Conservation (phyloP, 345 rosid species). For the Xanthoceras sorbifolium region DNA sequence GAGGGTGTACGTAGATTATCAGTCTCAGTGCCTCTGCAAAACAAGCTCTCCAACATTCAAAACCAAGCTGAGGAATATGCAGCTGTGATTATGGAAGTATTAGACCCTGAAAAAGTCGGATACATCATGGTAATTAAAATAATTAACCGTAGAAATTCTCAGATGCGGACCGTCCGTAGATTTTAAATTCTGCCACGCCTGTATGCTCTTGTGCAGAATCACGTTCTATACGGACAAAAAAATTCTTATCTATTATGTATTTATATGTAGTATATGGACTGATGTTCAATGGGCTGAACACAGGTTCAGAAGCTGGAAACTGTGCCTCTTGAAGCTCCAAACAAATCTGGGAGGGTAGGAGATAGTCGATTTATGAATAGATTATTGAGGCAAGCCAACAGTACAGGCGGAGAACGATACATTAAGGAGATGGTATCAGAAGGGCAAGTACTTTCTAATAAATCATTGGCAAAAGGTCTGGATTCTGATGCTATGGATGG, state of each 20-base stretch:
- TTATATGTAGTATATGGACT: background rate
- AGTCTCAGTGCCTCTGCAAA: constrained; percentile 85
- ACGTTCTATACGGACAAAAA: no score
- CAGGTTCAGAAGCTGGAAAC: constrained; percentile 75
- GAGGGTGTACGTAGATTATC: constrained; percentile 61
- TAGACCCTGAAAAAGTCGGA: constrained; percentile 75
- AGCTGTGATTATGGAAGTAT: constrained; percentile 81
- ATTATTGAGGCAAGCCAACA: constrained; percentile 70
- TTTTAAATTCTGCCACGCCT: no score
- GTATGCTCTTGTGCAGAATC: no score
- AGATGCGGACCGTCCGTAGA: no score
- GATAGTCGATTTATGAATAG: constrained; percentile 71
- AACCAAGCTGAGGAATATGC: constrained; percentile 85
- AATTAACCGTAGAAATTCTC: background rate
- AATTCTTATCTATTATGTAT: no score
- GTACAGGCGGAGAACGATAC: constrained; percentile 59
- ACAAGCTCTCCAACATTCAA: constrained; percentile 80
- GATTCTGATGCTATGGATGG: constrained; percentile 75
- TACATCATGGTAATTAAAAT: constrained; percentile 61
- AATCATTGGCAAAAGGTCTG: constrained; percentile 87
- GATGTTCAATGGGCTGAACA: background rate
- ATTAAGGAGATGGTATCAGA: constrained; percentile 40
- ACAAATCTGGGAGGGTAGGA: constrained; percentile 61
- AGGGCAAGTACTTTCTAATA: constrained; percentile 57
- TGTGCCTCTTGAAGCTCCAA: constrained; percentile 69